Evolutionary conservation across 768 basidiomycete genomes (phyloP).

Genomic region (Agrocybe pediades): DNA sequence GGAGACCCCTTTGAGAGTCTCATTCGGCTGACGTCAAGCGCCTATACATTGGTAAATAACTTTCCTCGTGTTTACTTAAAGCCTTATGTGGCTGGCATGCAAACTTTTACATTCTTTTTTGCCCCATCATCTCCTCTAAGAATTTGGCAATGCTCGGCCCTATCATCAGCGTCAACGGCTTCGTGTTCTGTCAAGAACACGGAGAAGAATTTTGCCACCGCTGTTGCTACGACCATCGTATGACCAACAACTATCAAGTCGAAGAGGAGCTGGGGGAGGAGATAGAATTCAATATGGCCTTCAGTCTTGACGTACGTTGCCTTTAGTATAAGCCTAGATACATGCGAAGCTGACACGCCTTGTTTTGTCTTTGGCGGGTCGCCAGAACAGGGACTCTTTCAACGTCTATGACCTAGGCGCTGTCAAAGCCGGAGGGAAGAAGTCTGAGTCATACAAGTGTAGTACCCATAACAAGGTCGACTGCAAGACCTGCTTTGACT

Average conservation of each 20-base stretch:
- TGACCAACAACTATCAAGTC: not conserved
- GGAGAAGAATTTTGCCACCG: not conserved
- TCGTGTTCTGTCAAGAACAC: not conserved
- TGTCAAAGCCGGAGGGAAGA: slow-evolving; percentile 9
- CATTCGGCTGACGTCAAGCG: no score
- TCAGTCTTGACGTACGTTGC: not conserved
- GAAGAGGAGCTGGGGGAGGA: not conserved
- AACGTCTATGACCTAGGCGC: slow-evolving; percentile 22
- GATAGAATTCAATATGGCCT: not conserved
- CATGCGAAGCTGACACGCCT: not conserved
- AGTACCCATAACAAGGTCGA: slow-evolving; percentile 26
- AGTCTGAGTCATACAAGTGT: slow-evolving; percentile 25
- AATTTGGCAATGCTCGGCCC: not conserved
- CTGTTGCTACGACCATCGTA: not conserved
- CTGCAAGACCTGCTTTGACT: slow-evolving; percentile 36
- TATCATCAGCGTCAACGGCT: not conserved
- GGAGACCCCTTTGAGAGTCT: no score
- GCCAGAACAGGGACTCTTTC: slow-evolving; percentile 23
- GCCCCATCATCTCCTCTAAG: not conserved
- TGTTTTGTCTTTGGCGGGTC: not conserved
- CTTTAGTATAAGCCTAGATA: not conserved
- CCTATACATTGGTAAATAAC: no score
- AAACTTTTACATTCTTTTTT: not conserved
- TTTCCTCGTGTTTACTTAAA: no score
- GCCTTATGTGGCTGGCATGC: no score